These are phyloP conservation scores for Thermothielavioides terrestris DNA, from an alignment of 495 filamentous ascomycete species.

Conservation along the genomic window DNA sequence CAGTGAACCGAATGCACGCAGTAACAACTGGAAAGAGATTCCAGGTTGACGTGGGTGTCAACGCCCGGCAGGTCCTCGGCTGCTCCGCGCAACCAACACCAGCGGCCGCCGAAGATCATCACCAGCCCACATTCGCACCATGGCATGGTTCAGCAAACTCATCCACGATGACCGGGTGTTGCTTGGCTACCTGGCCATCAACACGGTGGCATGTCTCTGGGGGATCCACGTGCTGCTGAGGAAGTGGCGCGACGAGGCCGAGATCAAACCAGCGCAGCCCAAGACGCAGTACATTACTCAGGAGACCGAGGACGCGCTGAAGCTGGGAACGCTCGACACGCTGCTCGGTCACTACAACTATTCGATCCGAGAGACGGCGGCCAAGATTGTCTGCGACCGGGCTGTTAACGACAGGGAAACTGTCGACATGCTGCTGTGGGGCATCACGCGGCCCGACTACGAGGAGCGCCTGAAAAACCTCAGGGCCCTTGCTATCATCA, in stretches of 20 bases:
- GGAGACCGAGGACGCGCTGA: constrained; percentile 49
- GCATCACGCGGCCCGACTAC: constrained; percentile 43
- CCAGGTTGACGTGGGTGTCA: no score
- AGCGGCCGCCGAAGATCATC: no score
- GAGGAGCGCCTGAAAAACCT: constrained; percentile 42
- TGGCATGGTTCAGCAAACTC: constrained; percentile 28
- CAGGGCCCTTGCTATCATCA: constrained; percentile 35
- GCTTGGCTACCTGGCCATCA: constrained; percentile 31
- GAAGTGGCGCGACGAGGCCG: constrained; percentile 39
- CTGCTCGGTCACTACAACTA: constrained; percentile 46
- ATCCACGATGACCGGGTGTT: constrained; percentile 37
- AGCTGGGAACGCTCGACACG: constrained; percentile 40
- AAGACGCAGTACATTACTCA: constrained; percentile 53
- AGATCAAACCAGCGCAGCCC: constrained; percentile 38
- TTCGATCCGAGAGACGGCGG: constrained; percentile 42
- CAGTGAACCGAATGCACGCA: neutral
- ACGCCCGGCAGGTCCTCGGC: neutral
- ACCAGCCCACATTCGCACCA: constrained; percentile 7
- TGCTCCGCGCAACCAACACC: neutral
- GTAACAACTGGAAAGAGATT: no score
- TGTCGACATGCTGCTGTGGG: constrained; percentile 38
- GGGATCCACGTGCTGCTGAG: constrained; percentile 33
- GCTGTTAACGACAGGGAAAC: constrained; percentile 38
- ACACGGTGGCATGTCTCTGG: constrained; percentile 28
- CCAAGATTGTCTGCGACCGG: constrained; percentile 45